These are phyloP conservation scores for Annona squamosa DNA, from an alignment of 164 flowering plant genomes.

Conservation along the genomic window DNA sequence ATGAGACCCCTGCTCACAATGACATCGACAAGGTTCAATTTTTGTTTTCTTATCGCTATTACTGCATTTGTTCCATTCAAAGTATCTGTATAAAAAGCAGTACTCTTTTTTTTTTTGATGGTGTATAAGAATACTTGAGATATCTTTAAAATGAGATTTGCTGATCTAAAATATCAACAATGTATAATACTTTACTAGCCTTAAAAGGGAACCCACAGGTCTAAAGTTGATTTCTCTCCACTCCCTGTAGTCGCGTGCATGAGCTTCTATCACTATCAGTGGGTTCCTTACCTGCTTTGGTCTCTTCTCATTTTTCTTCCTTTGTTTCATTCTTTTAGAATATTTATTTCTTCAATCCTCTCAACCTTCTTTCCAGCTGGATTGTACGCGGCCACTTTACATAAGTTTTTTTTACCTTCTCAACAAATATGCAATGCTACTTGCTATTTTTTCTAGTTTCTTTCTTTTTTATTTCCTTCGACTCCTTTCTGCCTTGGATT, in stretches of 20 bases:
- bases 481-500: background rate
- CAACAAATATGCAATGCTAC: background rate
- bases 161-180: background rate
- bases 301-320: too few species aligned
- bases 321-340: too few species aligned
- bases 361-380: background rate
- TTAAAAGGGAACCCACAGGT: too few species aligned
- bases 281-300: background rate
- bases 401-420: too few species aligned
- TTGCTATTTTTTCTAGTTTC: background rate
- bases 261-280: background rate
- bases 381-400: too few species aligned
- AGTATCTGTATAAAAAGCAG: background rate
- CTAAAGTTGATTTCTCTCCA: background rate
- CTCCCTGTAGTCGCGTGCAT: background rate
- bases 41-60: constrained; percentile 1
- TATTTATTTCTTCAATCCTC: background rate
- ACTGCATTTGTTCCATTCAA: background rate
- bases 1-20: constrained; percentile 91
- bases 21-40: constrained; percentile 84
- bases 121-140: background rate
- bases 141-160: background rate
- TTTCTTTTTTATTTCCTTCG: background rate
- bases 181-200: too few species aligned
- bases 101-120: background rate